Base-by-base conservation (phyloP, 73 alveolate species). In the Durusdinium trenchii region DNA sequence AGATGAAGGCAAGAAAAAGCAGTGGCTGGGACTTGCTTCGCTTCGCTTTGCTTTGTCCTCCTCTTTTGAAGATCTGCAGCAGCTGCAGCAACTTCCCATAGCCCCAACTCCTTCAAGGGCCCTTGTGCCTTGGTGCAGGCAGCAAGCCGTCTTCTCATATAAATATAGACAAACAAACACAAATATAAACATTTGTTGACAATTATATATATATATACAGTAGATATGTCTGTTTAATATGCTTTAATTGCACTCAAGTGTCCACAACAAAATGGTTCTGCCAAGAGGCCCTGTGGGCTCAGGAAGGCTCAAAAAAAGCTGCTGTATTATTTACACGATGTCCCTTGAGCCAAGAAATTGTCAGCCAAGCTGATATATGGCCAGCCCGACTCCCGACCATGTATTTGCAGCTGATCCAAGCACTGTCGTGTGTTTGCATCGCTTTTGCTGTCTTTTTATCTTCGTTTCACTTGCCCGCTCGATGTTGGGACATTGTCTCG, bases 31-130 rank as follows among this genome's bases (percentile, higher is more conserved):
- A 23, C 50, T 69, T 36, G 46, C 14, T 69, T 69, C 82, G 2
- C 43, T 35, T 69, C 82, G 82, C 85, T 51, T 12, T 38, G 85
- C 54, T 18, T 47, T 67, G 71, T 89, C 96, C 71, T 89, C 96
- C 36, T 89, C 86, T 71, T 89, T 89, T 67, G 71, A 28, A 4
- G 38, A 20, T 18, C 69, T 10, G 71, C 96, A 89, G 86, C 96
- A 89, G 69, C 96, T 32, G 86, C 96, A 89, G 52, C 60, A 69
- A 40, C 86, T 60, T 69, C 96, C 96, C 96, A 89, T 89, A 64
- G 91, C 91, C n/a, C 91, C 64, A 76, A 76, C 87, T 76, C 71
- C n/a, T n/a, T 28, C 35, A 28, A 81, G 91, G 91, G 91, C 91
- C n/a, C n/a, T 48, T 46, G 52, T 45, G 89, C 89, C 89, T 78